These are phyloP conservation scores for Pyrus communis DNA, from an alignment of 306 rosid genomes.

Conservation along the genomic window DNA sequence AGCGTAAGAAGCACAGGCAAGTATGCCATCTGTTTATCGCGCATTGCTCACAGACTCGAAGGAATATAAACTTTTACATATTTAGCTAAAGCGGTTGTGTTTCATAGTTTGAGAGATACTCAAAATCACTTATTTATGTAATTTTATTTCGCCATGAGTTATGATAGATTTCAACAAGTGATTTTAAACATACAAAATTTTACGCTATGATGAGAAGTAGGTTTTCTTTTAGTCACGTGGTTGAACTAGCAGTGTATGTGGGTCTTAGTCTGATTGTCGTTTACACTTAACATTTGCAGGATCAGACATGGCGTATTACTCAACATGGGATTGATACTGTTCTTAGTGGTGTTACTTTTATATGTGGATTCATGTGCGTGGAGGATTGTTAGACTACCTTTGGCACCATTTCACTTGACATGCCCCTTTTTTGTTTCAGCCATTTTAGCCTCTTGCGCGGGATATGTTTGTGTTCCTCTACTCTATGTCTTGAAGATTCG, in stretches of 20 bases:
- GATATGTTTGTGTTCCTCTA: slow-evolving; percentile 79
- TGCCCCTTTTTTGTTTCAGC: slow-evolving; percentile 77
- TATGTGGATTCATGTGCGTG: slow-evolving; percentile 92
- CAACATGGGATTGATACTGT: slow-evolving; percentile 47
- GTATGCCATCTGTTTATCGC: slow-evolving; percentile 12
- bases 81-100: too few species aligned
- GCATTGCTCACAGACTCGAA: not conserved
- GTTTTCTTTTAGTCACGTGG: not conserved
- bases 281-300: slow-evolving; percentile 46
- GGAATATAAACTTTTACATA: not conserved
- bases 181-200: too few species aligned
- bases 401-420: slow-evolving; percentile 68
- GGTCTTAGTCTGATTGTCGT: slow-evolving; percentile 20
- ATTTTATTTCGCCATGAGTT: not conserved
- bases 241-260: not conserved
- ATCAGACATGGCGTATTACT: slow-evolving; percentile 50
- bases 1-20: slow-evolving; percentile 58
- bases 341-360: slow-evolving; percentile 50
- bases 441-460: slow-evolving; percentile 59
- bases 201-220: not conserved
- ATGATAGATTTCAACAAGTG: too few species aligned
- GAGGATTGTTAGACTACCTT: slow-evolving; percentile 81
- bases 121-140: not conserved
- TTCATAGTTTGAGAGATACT: not conserved
- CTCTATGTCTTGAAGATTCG: slow-evolving; percentile 47